Evolutionary conservation across 192 early-diverging fungal species (phyloP), one percentile per base, ranked within the genome.

Genomic region (Backusella mclennaniae): DNA sequence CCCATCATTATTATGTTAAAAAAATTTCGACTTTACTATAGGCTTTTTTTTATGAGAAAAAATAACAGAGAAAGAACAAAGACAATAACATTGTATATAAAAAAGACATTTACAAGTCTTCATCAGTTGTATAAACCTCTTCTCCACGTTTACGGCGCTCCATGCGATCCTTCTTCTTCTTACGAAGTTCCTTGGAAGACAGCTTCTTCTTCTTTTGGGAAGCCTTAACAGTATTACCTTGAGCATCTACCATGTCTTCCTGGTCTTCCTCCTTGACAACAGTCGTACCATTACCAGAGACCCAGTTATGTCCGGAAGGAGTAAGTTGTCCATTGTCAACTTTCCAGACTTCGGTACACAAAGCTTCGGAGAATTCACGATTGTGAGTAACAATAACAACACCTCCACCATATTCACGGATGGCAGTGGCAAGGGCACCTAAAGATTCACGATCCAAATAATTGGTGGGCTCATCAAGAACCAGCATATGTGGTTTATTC

Each of bases 381-480:
- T 93, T 92, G 91, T 94, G 93, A 77, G 93, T 91, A 84, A 94
- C 92, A 76, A 94, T 91, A 76, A 94, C 87, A 77, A 94, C 92
- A 89, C 90, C 93, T 76, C 93, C 93, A 71, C 90, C 91, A 73
- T 87, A 94, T 41, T 91, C 87, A 71, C 83, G 83, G 84, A 94
- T 94, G 80, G 93, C 93, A 77, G 80, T 82, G 44, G 93, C 92
- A 77, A 94, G 85, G n/a, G 86, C 88, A 46, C 88, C 88, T 63
- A 89, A 83, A 66, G 88, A 86, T 67, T 89, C 88, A 44, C 87
- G 88, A 86, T 90, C 87, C 74, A 90, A 82, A 78, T 86, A 92
- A 77, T 88, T 90, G 52, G 92, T 96, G 73, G 95, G 95, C 85
- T 95, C 94, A 79, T 96, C 95, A 59, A 96, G 87, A 76, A 96